Evolutionary conservation across 2,329 filamentous ascomycete species (phyloP).

Genomic region (Blumeriella jaapii): DNA sequence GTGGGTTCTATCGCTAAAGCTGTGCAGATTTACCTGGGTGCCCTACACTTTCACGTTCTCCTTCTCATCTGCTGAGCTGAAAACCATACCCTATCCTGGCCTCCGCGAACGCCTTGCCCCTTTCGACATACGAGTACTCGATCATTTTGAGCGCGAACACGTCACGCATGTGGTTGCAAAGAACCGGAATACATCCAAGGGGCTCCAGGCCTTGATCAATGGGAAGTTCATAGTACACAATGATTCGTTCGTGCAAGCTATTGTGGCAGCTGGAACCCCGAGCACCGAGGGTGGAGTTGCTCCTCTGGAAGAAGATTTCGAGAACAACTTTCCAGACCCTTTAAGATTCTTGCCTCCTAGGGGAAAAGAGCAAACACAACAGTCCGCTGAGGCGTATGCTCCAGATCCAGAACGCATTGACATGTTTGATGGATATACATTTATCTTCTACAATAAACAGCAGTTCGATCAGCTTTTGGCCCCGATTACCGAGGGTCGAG

Average conservation of each 20-base stretch:
- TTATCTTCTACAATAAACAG: constrained; percentile 67
- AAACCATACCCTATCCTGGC: constrained; percentile 48
- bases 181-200: constrained; percentile 82
- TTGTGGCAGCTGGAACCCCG: constrained; percentile 44
- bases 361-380: constrained; percentile 62
- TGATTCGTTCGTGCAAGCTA: constrained; percentile 58
- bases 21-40: constrained; percentile 59
- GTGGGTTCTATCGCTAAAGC: neutral
- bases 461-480: constrained; percentile 69
- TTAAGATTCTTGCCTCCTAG: constrained; percentile 59
- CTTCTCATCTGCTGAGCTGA: constrained; percentile 59
- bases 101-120: constrained; percentile 60
- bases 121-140: constrained; percentile 77
- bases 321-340: constrained; percentile 66
- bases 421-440: constrained; percentile 79
- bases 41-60: constrained; percentile 75
- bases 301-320: constrained; percentile 68
- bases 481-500: constrained; percentile 66
- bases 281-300: constrained; percentile 27
- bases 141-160: constrained; percentile 54
- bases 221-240: constrained; percentile 62
- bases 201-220: constrained; percentile 75
- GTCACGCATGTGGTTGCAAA: constrained; percentile 85
- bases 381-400: constrained; percentile 51
- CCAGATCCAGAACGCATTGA: constrained; percentile 55